These are phyloP conservation scores for Cordyceps tenuipes DNA, from an alignment of 2,329 filamentous ascomycete genomes.

Conservation along the genomic window DNA sequence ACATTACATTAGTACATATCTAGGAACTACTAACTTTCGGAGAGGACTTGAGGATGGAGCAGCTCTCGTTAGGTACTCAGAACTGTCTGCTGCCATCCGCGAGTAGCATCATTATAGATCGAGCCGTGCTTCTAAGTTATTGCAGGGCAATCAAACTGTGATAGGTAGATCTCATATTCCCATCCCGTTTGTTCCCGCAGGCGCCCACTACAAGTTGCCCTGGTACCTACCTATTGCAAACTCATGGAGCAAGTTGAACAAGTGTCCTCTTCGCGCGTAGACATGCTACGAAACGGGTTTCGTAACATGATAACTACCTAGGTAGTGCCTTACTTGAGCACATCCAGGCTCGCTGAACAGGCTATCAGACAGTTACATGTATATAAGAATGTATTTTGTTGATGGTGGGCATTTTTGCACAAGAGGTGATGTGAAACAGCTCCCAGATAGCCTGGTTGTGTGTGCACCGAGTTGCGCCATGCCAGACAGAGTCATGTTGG, in stretches of 20 bases:
- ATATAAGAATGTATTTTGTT: background rate
- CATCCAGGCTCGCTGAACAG: background rate
- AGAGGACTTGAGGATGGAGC: no score
- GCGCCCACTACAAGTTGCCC: background rate
- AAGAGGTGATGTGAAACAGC: no score
- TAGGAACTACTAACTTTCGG: no score
- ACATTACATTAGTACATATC: no score
- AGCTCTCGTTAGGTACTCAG: no score
- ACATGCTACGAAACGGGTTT: slow-evolving; percentile 1
- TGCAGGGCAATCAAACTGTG: background rate
- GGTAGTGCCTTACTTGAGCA: background rate
- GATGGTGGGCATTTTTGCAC: no score
- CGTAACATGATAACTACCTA: background rate
- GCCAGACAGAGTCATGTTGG: background rate
- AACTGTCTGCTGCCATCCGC: no score
- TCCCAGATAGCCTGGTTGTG: no score
- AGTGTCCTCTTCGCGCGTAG: background rate
- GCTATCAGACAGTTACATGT: background rate
- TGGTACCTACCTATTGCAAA: background rate
- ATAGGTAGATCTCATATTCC: background rate
- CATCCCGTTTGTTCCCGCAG: background rate
- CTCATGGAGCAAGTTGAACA: background rate
- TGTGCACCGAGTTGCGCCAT: background rate
- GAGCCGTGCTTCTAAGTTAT: background rate
- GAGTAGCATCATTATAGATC: no score